These are phyloP conservation scores for Sphaerostilbella broomeana DNA, from an alignment of 2,329 filamentous ascomycete genomes.

Conservation along the genomic window DNA sequence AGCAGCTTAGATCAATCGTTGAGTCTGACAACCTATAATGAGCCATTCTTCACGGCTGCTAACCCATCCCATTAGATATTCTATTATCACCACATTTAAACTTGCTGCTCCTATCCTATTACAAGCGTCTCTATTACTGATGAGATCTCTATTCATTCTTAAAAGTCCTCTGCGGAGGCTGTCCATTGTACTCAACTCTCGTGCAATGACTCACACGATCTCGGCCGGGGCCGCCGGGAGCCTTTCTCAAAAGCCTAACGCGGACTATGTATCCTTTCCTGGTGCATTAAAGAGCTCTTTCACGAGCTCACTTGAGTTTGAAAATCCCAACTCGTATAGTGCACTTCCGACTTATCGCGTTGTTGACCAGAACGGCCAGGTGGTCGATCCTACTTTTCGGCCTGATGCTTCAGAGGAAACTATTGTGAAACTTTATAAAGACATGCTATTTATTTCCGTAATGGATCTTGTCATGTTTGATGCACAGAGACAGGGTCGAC, in stretches of 20 bases:
- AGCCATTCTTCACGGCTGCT: too few relatives aligned
- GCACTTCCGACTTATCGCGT: slow-evolving; percentile 88
- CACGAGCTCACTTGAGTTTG: slow-evolving; percentile 71
- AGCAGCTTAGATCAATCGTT: too few relatives aligned
- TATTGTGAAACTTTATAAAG: slow-evolving; percentile 53
- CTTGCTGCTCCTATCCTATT: too few relatives aligned
- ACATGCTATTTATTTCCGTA: slow-evolving; percentile 65
- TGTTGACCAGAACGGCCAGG: slow-evolving; percentile 78
- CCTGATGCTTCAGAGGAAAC: slow-evolving; percentile 62
- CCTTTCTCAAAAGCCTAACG: slow-evolving; percentile 50
- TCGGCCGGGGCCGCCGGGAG: slow-evolving; percentile 37
- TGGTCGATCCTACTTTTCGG: slow-evolving; percentile 67
- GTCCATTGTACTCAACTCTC: slow-evolving; percentile 1
- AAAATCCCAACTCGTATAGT: slow-evolving; percentile 61
- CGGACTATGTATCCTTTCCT: slow-evolving; percentile 65
- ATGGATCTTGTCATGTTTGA: slow-evolving; percentile 99
- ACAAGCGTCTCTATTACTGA: too few relatives aligned
- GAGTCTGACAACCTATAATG: too few relatives aligned
- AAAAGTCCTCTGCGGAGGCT: slow-evolving; percentile 6
- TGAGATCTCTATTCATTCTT: slow-evolving; percentile 6
- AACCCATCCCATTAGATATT: too few relatives aligned
- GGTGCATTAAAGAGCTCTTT: slow-evolving; percentile 95
- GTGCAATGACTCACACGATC: slow-evolving; percentile 1
- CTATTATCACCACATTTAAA: too few relatives aligned
- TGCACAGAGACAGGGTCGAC: slow-evolving; percentile 85